A percentile compares a stretch with the other conserved stretches of the same genome.
phyloP scores from a whole-genome alignment of 176 grass and related monocot genomes.

The Lolium multiflorum region DNA sequence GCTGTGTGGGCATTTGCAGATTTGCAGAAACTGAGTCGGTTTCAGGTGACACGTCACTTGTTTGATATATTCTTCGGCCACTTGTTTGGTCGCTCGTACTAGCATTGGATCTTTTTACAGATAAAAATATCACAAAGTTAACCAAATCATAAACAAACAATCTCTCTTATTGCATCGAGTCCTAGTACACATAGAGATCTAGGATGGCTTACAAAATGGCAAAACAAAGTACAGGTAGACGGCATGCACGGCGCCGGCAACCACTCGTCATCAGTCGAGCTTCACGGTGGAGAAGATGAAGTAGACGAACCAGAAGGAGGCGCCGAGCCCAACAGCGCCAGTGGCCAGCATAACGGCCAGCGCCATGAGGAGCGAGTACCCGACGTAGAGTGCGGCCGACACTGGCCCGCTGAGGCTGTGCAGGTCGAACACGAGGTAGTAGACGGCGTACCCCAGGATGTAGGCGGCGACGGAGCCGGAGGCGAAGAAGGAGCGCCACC shows the following conservation, averaged over 20 bases:
- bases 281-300: slow-evolving; percentile 80
- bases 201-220: too few species aligned
- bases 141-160: too few species aligned
- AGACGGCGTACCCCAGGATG: slow-evolving; percentile 59
- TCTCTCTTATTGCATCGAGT: too few species aligned
- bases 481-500: slow-evolving; percentile 79
- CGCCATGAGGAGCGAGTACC: slow-evolving; percentile 77
- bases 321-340: slow-evolving; percentile 65
- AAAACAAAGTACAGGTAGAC: background rate
- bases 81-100: too few species aligned
- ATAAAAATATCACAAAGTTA: too few species aligned
- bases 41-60: too few species aligned
- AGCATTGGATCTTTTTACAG: too few species aligned
- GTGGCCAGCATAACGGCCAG: slow-evolving; percentile 80
- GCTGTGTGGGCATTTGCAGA: too few species aligned
- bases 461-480: slow-evolving; percentile 72
- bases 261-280: slow-evolving; percentile 54
- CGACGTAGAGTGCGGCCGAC: slow-evolving; percentile 66
- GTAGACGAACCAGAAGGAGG: slow-evolving; percentile 67
- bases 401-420: slow-evolving; percentile 74
- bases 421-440: slow-evolving; percentile 80
- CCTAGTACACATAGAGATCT: too few species aligned
- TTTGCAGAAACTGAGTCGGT: too few species aligned
- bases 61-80: too few species aligned
- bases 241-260: background rate